A percentile compares a stretch with the other conserved stretches of the same genome.
Conservation (phyloP, 306 rosid species). For the Hippophae gyantsensis region DNA sequence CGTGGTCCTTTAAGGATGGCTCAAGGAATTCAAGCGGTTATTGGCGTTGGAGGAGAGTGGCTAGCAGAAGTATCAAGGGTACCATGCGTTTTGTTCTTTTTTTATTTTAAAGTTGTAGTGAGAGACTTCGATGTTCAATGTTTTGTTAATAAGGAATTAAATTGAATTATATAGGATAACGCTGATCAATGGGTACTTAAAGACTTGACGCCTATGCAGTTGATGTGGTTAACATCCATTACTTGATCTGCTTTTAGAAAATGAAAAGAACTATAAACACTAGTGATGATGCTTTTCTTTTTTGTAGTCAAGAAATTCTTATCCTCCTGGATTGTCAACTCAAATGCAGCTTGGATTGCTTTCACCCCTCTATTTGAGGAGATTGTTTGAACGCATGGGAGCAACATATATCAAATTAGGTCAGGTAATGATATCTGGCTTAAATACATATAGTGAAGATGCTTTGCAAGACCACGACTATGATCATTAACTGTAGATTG, state of each 20-base stretch:
- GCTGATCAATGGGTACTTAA: too few relatives aligned
- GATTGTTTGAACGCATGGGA: constrained; percentile 86
- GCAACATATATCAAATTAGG: constrained; percentile 92
- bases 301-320: constrained; percentile 60
- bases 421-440: constrained; percentile 45
- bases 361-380: constrained; percentile 77
- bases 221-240: not conserved
- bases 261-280: not conserved
- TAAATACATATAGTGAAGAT: not conserved
- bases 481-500: constrained; percentile 22
- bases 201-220: not conserved
- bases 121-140: not conserved
- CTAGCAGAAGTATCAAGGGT: constrained; percentile 68
- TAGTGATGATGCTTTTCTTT: constrained; percentile 19
- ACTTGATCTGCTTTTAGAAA: not conserved
- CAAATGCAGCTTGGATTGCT: constrained; percentile 73
- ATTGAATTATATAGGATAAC: too few relatives aligned
- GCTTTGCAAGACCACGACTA: constrained; percentile 9
- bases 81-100: not conserved
- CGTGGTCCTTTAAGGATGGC: constrained; percentile 74
- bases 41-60: constrained; percentile 95
- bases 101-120: not conserved
- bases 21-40: constrained; percentile 80
- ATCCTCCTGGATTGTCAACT: constrained; percentile 47
- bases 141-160: not conserved